A percentile compares a stretch with the other conserved stretches of the same genome.
Evolutionary conservation across 495 filamentous ascomycete genomes (phyloP).

Genomic region (Podospora pseudocomata): DNA sequence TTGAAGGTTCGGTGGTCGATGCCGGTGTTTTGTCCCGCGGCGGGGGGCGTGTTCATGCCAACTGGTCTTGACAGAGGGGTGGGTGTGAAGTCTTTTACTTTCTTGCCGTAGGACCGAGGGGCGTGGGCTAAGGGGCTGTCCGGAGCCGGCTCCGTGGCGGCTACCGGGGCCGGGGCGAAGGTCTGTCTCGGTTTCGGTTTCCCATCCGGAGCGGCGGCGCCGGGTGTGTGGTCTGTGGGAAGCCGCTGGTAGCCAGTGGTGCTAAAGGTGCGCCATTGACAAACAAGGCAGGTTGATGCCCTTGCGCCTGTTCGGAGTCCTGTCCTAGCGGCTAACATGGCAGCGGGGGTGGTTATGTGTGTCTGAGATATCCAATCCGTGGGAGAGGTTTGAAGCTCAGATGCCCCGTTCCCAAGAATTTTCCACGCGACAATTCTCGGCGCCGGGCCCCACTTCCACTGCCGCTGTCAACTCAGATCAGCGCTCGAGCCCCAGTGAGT

Average conservation of each 20-base stretch:
- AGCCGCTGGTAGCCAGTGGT: conserved; percentile 38
- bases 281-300: conserved; percentile 37
- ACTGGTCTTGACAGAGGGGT: conserved; percentile 74
- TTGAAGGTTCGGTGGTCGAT: conserved; percentile 62
- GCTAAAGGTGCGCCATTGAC: conserved; percentile 49
- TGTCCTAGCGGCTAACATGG: conserved; percentile 25
- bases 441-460: conserved; percentile 7
- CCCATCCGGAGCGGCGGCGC: conserved; percentile 1
- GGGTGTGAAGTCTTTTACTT: conserved; percentile 59
- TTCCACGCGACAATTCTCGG: conserved; percentile 22
- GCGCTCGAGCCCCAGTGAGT: conserved; percentile 1
- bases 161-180: conserved; percentile 5
- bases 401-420: conserved; percentile 23
- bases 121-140: conserved; percentile 44
- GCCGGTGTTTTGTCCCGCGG: conserved; percentile 74
- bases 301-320: conserved; percentile 11
- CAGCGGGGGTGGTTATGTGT: conserved; percentile 10
- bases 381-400: conserved; percentile 5
- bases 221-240: conserved; percentile 30
- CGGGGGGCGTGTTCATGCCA: conserved; percentile 68
- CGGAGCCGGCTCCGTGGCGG: conserved; percentile 7
- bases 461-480: conserved; percentile 7
- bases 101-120: conserved; percentile 53
- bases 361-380: conserved; percentile 1
- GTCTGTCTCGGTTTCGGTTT: conserved; percentile 5